phyloP scores from a whole-genome alignment of 2,329 filamentous ascomycete species.

The Acrocalymma vagum region DNA sequence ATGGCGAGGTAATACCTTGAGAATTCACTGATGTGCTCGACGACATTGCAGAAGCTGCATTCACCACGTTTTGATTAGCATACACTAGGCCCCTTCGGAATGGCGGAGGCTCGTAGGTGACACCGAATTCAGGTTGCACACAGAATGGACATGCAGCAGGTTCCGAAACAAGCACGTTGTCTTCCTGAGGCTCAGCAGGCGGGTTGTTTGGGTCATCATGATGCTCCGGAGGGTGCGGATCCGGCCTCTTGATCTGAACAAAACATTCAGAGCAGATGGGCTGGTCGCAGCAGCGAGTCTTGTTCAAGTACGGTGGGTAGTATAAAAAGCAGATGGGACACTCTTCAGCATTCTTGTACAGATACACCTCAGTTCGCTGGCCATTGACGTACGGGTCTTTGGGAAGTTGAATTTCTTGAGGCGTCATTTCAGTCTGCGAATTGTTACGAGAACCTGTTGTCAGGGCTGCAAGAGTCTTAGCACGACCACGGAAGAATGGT shows the following conservation, averaged over 20 bases:
- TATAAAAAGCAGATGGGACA: conserved; percentile 97
- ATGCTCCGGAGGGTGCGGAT: conserved; percentile 89
- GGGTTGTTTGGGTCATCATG: conserved; percentile 54
- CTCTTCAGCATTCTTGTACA: conserved; percentile 90
- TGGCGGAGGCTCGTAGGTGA: conserved; percentile 90
- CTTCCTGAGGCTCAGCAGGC: conserved; percentile 56
- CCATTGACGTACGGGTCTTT: conserved; percentile 90
- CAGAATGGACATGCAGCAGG: conserved; percentile 95
- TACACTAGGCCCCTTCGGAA: conserved; percentile 87
- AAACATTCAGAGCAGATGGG: conserved; percentile 98
- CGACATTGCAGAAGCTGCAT: conserved; percentile 76
- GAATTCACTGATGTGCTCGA: conserved; percentile 83
- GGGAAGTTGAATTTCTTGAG: conserved; percentile 81
- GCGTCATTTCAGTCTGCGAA: conserved; percentile 74
- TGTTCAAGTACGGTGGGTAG: conserved; percentile 94
- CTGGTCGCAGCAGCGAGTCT: conserved; percentile 94
- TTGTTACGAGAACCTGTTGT: conserved; percentile 79
- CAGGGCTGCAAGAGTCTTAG: conserved; percentile 87
- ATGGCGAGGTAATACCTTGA: conserved; percentile 49
- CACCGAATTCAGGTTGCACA: conserved; percentile 91
- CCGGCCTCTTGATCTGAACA: conserved; percentile 95
- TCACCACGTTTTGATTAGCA: conserved; percentile 62
- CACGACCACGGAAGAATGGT: conserved; percentile 78
- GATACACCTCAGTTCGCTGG: conserved; percentile 88
- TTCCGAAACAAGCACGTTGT: conserved; percentile 81